A percentile compares a stretch with the other conserved stretches of the same genome.
Conservation (phyloP, 345 rosid genomes). For the Ceriops tagal region DNA sequence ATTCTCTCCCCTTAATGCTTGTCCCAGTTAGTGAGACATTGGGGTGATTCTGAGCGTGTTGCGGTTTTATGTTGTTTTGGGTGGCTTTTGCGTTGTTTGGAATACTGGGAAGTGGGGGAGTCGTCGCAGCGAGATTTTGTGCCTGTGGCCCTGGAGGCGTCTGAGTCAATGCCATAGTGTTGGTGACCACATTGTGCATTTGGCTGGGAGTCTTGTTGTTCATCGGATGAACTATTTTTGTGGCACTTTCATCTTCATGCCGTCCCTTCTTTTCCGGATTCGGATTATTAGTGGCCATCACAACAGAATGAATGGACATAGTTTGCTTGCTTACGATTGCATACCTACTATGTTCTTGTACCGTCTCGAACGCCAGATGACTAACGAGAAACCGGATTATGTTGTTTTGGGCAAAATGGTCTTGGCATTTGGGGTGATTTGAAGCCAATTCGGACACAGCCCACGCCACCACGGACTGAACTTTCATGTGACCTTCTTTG, state of each 20-base stretch:
- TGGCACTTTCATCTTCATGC: constrained; percentile 13
- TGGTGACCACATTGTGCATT: constrained; percentile 19
- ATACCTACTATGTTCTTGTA: constrained; percentile 54
- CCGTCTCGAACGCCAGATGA: constrained; percentile 83
- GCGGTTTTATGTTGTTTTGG: constrained; percentile 3
- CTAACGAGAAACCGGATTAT: constrained; percentile 68
- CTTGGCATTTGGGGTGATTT: constrained; percentile 30
- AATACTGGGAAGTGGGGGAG: neutral
- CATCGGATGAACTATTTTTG: constrained; percentile 19
- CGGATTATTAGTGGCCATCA: constrained; percentile 20
- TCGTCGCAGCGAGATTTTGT: neutral
- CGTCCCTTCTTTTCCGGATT: neutral
- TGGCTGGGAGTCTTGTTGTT: constrained; percentile 10
- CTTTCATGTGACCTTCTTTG: constrained; percentile 64
- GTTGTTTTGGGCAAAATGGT: constrained; percentile 32
- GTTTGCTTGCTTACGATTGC: constrained; percentile 26
- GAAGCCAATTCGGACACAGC: constrained; percentile 32
- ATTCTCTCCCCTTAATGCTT: constrained; percentile 32
- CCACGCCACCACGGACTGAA: constrained; percentile 30
- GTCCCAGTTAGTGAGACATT: constrained; percentile 22
- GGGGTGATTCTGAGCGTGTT: neutral
- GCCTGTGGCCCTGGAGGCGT: neutral
- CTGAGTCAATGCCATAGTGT: constrained; percentile 10
- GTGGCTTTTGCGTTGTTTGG: constrained; percentile 4
- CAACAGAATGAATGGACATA: constrained; percentile 26